Base-by-base conservation (phyloP, 176 grass and related monocot species). In the Oryza meridionalis region DNA sequence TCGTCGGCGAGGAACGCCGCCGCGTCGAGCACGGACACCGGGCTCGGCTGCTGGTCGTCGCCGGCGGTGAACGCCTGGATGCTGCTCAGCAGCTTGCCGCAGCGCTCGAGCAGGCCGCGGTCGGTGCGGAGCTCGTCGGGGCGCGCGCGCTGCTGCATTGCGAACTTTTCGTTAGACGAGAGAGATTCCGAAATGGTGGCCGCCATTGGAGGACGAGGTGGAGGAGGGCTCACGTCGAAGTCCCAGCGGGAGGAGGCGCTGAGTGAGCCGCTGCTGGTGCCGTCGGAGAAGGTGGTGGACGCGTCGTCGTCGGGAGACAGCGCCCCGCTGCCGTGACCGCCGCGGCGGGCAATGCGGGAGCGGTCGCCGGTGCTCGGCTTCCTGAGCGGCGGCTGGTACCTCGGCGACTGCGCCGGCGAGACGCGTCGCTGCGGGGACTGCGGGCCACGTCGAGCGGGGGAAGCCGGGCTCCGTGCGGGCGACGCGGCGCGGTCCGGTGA, bases 1-100 rank as follows among this genome's bases (percentile, higher is more conserved):
- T 92, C 97, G 65, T 92, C 97, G 1, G 86, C 86, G 33, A 99
- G 90, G 80, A 92, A 94, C 0, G 86, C 80, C 11, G 86, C 87
- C 53, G 93, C 85, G 40, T 99, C 90, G 4, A 99, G 90, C 21
- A 99, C 97, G 9, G 97, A 99, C 33, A 99, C 97, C 2, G 97
- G 97, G 71, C 93, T 96, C 11, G 97, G 97, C 68, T 99, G 97
- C 55, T 83, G 84, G 47, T 96, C 89, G 5, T 90, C 83, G 53
- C 86, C 86, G 73, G 65, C 65, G 7, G 97, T 96, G 67, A 99
- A 90, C 22, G 93, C 91, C 9, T 90, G 83, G 77, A 99, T 99
- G 84, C 90, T 96, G 72, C 73, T 91, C 72, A 99, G 71, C 2
- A 99, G 82, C 82, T 90, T 94, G 71, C 89, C 93, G 76, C 97